Evolutionary conservation across 2,329 filamentous ascomycete species (phyloP).

Genomic region (Cladosporium sp.): DNA sequence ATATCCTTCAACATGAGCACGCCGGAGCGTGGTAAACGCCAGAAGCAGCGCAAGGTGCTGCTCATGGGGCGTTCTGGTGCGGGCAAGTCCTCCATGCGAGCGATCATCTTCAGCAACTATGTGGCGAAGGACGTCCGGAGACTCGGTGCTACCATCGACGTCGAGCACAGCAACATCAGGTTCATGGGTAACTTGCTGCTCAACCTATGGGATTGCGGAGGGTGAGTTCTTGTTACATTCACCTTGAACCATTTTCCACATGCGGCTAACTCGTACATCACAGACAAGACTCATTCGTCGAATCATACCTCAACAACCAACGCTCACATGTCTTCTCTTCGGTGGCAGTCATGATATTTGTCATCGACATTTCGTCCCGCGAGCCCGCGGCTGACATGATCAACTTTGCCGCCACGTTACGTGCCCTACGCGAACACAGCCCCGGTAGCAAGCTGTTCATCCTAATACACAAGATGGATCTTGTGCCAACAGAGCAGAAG

Average conservation of each 20-base stretch:
- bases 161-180: slow-evolving; percentile 97
- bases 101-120: slow-evolving; percentile 99
- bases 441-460: slow-evolving; percentile 83
- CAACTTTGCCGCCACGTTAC: slow-evolving; percentile 88
- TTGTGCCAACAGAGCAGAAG: slow-evolving; percentile 78
- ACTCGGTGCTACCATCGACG: slow-evolving; percentile 94
- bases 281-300: slow-evolving; percentile 96
- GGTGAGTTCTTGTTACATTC: slow-evolving; percentile 51
- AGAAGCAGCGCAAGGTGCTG: slow-evolving; percentile 58
- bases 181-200: slow-evolving; percentile 97
- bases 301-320: slow-evolving; percentile 95
- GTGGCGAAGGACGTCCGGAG: slow-evolving; percentile 93
- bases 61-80: slow-evolving; percentile 89
- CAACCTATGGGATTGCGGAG: slow-evolving; percentile 98
- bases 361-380: slow-evolving; percentile 96
- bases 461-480: slow-evolving; percentile 98
- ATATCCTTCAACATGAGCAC: slow-evolving; percentile 29
- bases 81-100: slow-evolving; percentile 97
- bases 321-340: slow-evolving; percentile 95
- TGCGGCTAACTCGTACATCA: slow-evolving; percentile 16
- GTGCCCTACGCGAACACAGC: slow-evolving; percentile 84
- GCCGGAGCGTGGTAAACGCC: slow-evolving; percentile 45
- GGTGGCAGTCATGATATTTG: slow-evolving; percentile 96
- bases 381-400: slow-evolving; percentile 92
- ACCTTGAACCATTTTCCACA: background rate